Evolutionary conservation across 2,329 filamentous ascomycete species (phyloP).

Genomic region (Atkinsonella texensis): DNA sequence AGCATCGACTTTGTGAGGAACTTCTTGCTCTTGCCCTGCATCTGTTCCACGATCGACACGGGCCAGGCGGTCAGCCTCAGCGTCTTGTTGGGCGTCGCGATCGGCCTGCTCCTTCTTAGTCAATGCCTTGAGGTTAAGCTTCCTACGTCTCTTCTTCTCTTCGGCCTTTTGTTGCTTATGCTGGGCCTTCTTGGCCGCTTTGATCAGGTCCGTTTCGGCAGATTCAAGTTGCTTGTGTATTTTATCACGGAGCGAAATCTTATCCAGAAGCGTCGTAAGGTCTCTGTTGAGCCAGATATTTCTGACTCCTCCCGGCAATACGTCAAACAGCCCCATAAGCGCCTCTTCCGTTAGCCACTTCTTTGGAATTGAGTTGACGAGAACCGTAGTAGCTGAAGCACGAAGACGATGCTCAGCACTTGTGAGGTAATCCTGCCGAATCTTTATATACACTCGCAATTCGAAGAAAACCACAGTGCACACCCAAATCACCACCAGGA

Average conservation of each 20-base stretch:
- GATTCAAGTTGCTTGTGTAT: slow-evolving; percentile 62
- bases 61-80: slow-evolving; percentile 37
- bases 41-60: slow-evolving; percentile 35
- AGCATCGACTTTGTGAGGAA: slow-evolving; percentile 39
- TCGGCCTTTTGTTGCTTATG: slow-evolving; percentile 53
- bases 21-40: slow-evolving; percentile 38
- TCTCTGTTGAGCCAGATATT: slow-evolving; percentile 97
- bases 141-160: slow-evolving; percentile 51
- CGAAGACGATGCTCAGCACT: slow-evolving; percentile 87
- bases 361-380: slow-evolving; percentile 78
- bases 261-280: slow-evolving; percentile 69
- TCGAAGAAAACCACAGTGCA: slow-evolving; percentile 82
- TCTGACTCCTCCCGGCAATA: slow-evolving; percentile 86
- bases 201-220: slow-evolving; percentile 78
- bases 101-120: slow-evolving; percentile 38
- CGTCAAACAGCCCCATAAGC: slow-evolving; percentile 76
- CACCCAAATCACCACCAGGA: slow-evolving; percentile 70
- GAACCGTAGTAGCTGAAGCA: slow-evolving; percentile 88
- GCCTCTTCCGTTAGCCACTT: slow-evolving; percentile 85
- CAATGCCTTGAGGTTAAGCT: slow-evolving; percentile 33
- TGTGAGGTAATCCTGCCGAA: slow-evolving; percentile 89
- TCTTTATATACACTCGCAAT: slow-evolving; percentile 74
- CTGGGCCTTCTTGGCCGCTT: slow-evolving; percentile 65
- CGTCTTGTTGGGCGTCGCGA: slow-evolving; percentile 36
- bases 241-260: slow-evolving; percentile 62